Evolutionary conservation across 768 basidiomycete genomes (phyloP).

Genomic region (Atractiella rhizophila): DNA sequence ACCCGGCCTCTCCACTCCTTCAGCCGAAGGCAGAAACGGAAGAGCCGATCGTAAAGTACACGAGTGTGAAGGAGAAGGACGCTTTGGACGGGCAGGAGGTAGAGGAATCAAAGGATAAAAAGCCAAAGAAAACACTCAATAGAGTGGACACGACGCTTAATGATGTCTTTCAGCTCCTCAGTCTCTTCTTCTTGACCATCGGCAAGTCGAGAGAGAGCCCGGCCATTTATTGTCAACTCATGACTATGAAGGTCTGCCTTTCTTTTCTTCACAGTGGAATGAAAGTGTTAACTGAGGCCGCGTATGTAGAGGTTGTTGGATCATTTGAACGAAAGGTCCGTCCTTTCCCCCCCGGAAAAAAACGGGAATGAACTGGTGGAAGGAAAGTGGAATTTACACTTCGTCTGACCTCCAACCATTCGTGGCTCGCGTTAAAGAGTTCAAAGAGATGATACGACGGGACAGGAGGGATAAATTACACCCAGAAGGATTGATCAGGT

Average conservation of each 20-base stretch:
- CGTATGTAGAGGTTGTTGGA: background rate
- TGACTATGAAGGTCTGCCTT: slow-evolving; percentile 38
- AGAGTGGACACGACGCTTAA: slow-evolving; percentile 80
- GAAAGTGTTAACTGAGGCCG: background rate
- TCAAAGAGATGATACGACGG: slow-evolving; percentile 45
- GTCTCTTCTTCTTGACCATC: slow-evolving; percentile 90
- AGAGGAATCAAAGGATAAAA: no score
- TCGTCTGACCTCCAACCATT: slow-evolving; percentile 74
- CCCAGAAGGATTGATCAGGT: slow-evolving; percentile 58
- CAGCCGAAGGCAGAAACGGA: no score
- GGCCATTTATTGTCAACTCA: slow-evolving; percentile 84
- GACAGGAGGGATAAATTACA: slow-evolving; percentile 36
- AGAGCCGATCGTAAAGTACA: no score
- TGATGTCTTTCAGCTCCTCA: slow-evolving; percentile 75
- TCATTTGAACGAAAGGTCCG: background rate
- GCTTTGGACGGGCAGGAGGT: no score
- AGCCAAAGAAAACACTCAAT: slow-evolving; percentile 26
- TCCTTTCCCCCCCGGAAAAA: background rate
- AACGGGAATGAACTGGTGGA: no score
- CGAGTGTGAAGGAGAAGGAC: no score
- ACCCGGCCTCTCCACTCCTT: no score
- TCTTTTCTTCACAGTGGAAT: slow-evolving; percentile 6
- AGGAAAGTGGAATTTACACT: slow-evolving; percentile 83
- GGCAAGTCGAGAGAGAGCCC: slow-evolving; percentile 86
- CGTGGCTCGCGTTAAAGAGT: slow-evolving; percentile 47